Base-by-base conservation (phyloP, 306 rosid species). In the Sechiopsis laciniata region DNA sequence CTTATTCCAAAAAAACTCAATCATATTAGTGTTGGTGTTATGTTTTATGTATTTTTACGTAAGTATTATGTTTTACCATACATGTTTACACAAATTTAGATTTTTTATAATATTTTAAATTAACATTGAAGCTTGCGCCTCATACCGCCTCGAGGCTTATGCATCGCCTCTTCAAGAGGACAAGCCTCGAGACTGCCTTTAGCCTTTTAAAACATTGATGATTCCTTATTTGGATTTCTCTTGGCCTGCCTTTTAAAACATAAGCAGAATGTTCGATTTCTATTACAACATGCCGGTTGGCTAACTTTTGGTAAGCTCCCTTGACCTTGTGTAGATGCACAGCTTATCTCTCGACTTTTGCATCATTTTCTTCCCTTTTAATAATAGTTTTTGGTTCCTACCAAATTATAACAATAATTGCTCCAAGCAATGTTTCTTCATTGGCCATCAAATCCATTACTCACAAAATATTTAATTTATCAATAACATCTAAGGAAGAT, bases 371-470 rank as follows among this genome's bases (percentile, higher is more conserved):
- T 65, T 64, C 16, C 15, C 17, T 61, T 64, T 40, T 8, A n/a
- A 40, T n/a, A 16, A 7, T n/a, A 37, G 53, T 7, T 24, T 16
- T 64, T 64, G 26, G 21, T 17, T 64, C 71, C 53, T n/a, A 37
- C n/a, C 15, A 2, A 64, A 64, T 16, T 35, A 40, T 15, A 16
- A 64, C 10, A 63, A 63, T 35, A 17, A n/a, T 64, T 40, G 15
- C 53, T 15, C 40, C 29, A 5, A 2, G 71, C 26, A 64, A 40
- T 64, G 4, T 64, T 65, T 20, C 73, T 67, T 66, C 55, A 66
- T 10, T 66, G 54, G 26, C 7, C 54, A 65, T 65, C 29, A 65
- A 37, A 40, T 65, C 46, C 46, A 6, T 40, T 40, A 40, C 6
- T 40, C 37, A 45, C 11, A 66, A 12, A 20, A 66, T 19, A 5